These are phyloP conservation scores for Neotropicomus parvogracilis DNA, from an alignment of 1,284 basidiomycete species.

Conservation along the genomic window DNA sequence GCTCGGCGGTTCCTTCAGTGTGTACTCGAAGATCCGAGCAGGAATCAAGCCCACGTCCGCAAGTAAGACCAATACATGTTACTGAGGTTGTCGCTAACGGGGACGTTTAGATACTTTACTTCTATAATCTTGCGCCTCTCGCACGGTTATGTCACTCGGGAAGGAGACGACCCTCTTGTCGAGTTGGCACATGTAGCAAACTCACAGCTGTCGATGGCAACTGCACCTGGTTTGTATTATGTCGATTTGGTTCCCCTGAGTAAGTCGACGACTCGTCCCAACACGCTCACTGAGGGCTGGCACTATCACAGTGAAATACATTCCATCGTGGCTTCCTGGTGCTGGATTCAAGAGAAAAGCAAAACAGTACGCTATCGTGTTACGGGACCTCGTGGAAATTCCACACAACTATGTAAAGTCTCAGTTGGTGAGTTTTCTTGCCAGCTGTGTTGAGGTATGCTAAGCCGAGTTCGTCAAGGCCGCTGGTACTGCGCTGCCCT, in stretches of 20 bases:
- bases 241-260: slow-evolving; percentile 20
- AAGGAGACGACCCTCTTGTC: slow-evolving; percentile 22
- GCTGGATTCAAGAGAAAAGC: slow-evolving; percentile 54
- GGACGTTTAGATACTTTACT: slow-evolving; percentile 10
- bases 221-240: slow-evolving; percentile 11
- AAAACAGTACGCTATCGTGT: slow-evolving; percentile 41
- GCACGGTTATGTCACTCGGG: slow-evolving; percentile 17
- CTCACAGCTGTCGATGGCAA: slow-evolving; percentile 16
- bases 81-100: not conserved
- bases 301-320: slow-evolving; percentile 43
- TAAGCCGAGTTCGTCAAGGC: slow-evolving; percentile 26
- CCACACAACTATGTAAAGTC: slow-evolving; percentile 54
- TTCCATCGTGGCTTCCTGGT: slow-evolving; percentile 61
- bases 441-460: not conserved
- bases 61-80: slow-evolving; percentile 10
- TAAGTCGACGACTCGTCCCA: not conserved
- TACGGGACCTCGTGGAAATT: slow-evolving; percentile 46
- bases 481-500: slow-evolving; percentile 44
- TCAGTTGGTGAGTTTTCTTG: slow-evolving; percentile 38
- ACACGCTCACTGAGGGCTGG: not conserved
- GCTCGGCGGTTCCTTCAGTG: slow-evolving; percentile 12
- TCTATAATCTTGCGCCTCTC: slow-evolving; percentile 23
- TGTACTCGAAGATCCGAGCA: slow-evolving; percentile 12
- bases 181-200: slow-evolving; percentile 18
- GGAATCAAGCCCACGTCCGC: slow-evolving; percentile 14